Evolutionary conservation across 2,329 filamentous ascomycete genomes (phyloP), one percentile per base, ranked within the genome.

Genomic region (Aureobasidium namibiae): DNA sequence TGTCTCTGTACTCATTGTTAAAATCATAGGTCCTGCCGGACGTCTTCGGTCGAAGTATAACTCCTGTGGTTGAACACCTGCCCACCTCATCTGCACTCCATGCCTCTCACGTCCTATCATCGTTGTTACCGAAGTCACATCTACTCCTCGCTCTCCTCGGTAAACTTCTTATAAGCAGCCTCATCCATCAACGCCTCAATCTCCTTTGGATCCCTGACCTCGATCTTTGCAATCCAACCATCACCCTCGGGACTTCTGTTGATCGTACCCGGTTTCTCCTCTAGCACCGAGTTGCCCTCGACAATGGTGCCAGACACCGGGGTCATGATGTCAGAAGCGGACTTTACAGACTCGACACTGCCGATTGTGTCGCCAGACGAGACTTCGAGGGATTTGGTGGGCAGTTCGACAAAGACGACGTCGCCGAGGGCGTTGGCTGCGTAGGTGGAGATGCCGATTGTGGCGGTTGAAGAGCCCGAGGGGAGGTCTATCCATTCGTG

Each of bases 401-500:
- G 94, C 31, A 99, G 87, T 80, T 99, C 94, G 69, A 97, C 91
- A 78, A 89, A 99, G 71, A 99, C 92, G 61, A 97, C 92, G 73
- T 99, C 94, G 66, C 94, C 94, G 63, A 99, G 88, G 65, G 90
- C 87, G 69, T 95, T 84, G 65, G 94, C 89, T 21, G 94, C 94
- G 80, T 95, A 97, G 67, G 87, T 81, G 60, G 90, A 94, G 73
- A 99, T 95, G 62, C 94, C 94, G 64, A 88, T 79, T 50, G 83
- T 86, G 66, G 78, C 84, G 86, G 66, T 48, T 24, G 24, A 57
- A 38, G 48, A 57, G 76, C 95, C 89, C 54, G 84, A 84, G 60
- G 86, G 87, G 62, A 96, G 78, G 75, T 96, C 91, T 73, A 99
- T 86, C 94, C 94, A 99, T 80, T 99, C 94, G 80, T 99, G 94